phyloP scores from a whole-genome alignment of 306 rosid genomes.

The Amphicarpaea edgeworthii region DNA sequence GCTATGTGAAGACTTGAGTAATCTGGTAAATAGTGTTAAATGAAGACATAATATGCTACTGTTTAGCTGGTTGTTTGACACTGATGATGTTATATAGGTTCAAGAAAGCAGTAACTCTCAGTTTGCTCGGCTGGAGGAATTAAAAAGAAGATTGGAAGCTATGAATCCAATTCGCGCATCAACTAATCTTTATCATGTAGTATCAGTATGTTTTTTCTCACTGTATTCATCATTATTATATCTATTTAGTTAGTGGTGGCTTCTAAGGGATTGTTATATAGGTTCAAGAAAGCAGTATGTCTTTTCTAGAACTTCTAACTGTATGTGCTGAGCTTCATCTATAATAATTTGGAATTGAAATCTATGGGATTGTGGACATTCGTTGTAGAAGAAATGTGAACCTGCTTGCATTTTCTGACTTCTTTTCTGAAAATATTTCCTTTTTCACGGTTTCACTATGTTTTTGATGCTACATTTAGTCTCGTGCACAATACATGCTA shows the following conservation, averaged over 20 bases:
- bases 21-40: constrained; percentile 64
- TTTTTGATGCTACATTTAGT: constrained; percentile 30
- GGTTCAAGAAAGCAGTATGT: too few relatives aligned
- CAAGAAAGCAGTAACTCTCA: constrained; percentile 89
- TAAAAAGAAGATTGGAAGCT: constrained; percentile 90
- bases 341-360: constrained; percentile 10
- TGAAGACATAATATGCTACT: constrained; percentile 36
- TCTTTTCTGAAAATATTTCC: constrained; percentile 7
- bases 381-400: neutral
- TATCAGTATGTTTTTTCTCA: constrained; percentile 55
- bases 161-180: constrained; percentile 74
- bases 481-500: constrained; percentile 12
- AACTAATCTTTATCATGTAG: constrained; percentile 56
- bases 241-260: constrained; percentile 3
- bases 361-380: neutral
- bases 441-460: neutral
- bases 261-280: too few relatives aligned
- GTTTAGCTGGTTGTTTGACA: constrained; percentile 48
- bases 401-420: constrained; percentile 2
- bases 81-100: constrained; percentile 61
- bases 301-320: constrained; percentile 29
- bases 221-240: constrained; percentile 11
- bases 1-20: constrained; percentile 86
- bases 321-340: constrained; percentile 27
- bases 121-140: constrained; percentile 81